Conservation (phyloP, 768 basidiomycete genomes). For the Mycena olivaceomarginata region DNA sequence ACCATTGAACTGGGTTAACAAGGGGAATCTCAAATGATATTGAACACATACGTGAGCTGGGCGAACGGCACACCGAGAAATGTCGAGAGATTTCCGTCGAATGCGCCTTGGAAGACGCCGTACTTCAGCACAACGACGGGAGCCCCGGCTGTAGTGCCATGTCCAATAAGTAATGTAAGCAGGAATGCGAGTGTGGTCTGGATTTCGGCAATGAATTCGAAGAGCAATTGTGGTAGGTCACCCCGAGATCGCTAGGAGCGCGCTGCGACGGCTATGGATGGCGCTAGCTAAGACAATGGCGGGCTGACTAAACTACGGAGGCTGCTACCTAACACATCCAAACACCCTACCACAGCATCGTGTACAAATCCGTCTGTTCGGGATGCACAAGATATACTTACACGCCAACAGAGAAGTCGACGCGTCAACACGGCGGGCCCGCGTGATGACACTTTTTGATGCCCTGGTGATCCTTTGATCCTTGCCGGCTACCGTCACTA, state of each 20-base stretch:
- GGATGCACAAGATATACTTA: slow-evolving; percentile 25
- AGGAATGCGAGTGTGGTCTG: no score
- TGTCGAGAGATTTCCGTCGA: slow-evolving; percentile 46
- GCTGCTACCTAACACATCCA: no score
- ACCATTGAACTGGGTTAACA: slow-evolving; percentile 16
- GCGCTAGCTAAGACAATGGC: no score
- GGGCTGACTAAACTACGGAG: no score
- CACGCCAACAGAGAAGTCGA: not conserved
- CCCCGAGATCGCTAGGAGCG: no score
- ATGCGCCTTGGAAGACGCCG: slow-evolving; percentile 52
- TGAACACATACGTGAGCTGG: slow-evolving; percentile 56
- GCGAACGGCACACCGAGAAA: slow-evolving; percentile 67
- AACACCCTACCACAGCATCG: no score
- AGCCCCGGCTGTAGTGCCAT: not conserved
- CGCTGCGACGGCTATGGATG: no score
- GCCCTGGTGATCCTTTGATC: no score
- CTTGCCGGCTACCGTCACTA: slow-evolving; percentile 23
- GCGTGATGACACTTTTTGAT: no score
- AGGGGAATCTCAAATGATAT: not conserved
- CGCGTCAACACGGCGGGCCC: not conserved
- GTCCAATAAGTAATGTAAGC: not conserved
- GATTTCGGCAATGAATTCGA: no score
- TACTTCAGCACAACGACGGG: slow-evolving; percentile 52
- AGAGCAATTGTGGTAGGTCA: no score
- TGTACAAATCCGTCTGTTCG: no score